Evolutionary conservation across 306 rosid species (phyloP).

Genomic region (Medicago ruthenica): DNA sequence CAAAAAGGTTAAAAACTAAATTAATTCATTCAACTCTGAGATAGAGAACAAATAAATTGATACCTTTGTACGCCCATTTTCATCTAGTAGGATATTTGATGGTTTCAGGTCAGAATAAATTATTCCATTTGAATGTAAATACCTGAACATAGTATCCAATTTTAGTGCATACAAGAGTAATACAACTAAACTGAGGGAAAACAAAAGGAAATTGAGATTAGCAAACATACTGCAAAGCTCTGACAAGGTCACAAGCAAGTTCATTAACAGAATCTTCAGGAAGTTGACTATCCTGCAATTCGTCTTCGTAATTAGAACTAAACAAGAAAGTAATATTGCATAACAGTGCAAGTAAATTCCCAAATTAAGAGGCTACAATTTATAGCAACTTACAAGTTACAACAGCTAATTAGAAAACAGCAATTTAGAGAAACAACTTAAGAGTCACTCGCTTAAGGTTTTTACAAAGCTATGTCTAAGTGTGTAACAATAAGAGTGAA

Average conservation of each 20-base stretch:
- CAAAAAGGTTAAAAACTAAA: not conserved
- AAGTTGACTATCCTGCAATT: conserved; percentile 76
- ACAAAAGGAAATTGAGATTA: conserved; percentile 29
- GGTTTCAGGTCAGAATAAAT: conserved; percentile 96
- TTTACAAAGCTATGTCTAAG: no score
- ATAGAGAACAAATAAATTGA: not conserved
- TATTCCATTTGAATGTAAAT: conserved; percentile 87
- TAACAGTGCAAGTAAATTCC: conserved; percentile 9
- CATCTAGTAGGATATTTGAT: conserved; percentile 87
- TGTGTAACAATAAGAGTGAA: no score
- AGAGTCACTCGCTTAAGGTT: no score
- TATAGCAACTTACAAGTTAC: conserved; percentile 4
- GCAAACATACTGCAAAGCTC: conserved; percentile 74
- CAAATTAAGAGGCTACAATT: conserved; percentile 9
- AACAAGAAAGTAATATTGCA: conserved; percentile 15
- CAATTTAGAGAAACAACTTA: not conserved
- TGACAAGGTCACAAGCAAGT: conserved; percentile 71
- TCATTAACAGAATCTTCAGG: conserved; percentile 94
- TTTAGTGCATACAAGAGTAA: conserved; percentile 42
- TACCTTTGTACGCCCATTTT: conserved; percentile 92
- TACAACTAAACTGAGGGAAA: not conserved
- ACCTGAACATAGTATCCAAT: conserved; percentile 57
- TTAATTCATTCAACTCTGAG: not conserved
- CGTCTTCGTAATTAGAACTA: conserved; percentile 46
- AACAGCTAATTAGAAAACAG: conserved; percentile 31